Evolutionary conservation across 192 early-diverging fungal genomes (phyloP).

Genomic region (Coemansia sp.): DNA sequence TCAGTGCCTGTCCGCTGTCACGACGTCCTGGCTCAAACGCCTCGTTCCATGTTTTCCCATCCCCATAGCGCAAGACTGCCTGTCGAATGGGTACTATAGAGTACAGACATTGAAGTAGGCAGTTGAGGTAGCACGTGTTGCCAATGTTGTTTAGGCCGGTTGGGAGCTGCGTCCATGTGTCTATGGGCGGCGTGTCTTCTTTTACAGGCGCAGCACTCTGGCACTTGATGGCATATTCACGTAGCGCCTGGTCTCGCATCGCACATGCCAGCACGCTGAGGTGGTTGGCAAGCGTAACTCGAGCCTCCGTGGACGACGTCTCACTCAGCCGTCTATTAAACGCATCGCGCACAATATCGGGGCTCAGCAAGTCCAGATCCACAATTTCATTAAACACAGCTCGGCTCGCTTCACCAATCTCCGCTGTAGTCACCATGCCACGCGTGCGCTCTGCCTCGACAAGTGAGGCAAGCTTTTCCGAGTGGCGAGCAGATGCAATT

Average conservation of each 20-base stretch:
- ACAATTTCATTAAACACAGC: slow-evolving; percentile 34
- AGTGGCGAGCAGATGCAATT: slow-evolving; percentile 31
- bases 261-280: slow-evolving; percentile 15
- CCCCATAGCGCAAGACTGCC: slow-evolving; percentile 52
- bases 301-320: slow-evolving; percentile 24
- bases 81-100: slow-evolving; percentile 61
- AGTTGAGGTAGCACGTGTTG: slow-evolving; percentile 89
- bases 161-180: slow-evolving; percentile 51
- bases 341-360: slow-evolving; percentile 32
- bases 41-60: slow-evolving; percentile 48
- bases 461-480: slow-evolving; percentile 37
- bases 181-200: slow-evolving; percentile 11
- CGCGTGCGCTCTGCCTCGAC: slow-evolving; percentile 54
- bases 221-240: slow-evolving; percentile 20
- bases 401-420: slow-evolving; percentile 45
- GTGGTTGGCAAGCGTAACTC: slow-evolving; percentile 26
- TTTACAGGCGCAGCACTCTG: slow-evolving; percentile 5
- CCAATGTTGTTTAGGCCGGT: slow-evolving; percentile 78
- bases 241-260: slow-evolving; percentile 19
- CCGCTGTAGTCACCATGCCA: slow-evolving; percentile 48
- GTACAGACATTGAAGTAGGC: slow-evolving; percentile 73
- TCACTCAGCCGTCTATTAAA: slow-evolving; percentile 22
- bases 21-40: slow-evolving; percentile 17
- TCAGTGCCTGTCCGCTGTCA: slow-evolving; percentile 28
- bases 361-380: slow-evolving; percentile 31